A percentile compares a stretch with the other conserved stretches of the same genome.
Evolutionary conservation across 305 asterid species (phyloP).

Genomic region (Caryopteris hybrid): DNA sequence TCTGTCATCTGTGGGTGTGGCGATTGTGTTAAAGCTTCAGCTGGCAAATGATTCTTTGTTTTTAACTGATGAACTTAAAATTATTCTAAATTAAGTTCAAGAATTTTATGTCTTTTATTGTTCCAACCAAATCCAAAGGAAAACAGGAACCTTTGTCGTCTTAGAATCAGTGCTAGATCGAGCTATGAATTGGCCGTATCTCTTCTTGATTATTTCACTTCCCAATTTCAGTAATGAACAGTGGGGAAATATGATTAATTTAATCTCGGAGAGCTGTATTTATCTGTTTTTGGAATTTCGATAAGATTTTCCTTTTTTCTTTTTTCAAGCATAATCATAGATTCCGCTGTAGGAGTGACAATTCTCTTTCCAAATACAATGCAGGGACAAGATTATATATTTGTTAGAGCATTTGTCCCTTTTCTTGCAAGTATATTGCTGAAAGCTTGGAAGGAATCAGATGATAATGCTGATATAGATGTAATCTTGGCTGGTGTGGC

Average conservation of each 20-base stretch:
- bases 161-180: not conserved
- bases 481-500: constrained; percentile 61
- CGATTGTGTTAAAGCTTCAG: no score
- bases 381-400: constrained; percentile 85
- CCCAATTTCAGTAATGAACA: no score
- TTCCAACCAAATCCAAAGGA: no score
- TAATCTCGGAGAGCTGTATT: no score
- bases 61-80: not conserved
- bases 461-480: constrained; percentile 52
- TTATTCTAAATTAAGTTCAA: not conserved
- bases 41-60: not conserved
- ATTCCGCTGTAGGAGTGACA: not conserved
- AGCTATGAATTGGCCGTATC: not conserved
- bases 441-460: constrained; percentile 71
- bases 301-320: no score
- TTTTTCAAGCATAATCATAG: not conserved
- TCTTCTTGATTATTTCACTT: no score
- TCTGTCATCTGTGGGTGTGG: no score
- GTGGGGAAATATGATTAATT: no score
- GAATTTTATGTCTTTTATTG: not conserved
- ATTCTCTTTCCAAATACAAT: not conserved
- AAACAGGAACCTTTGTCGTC: no score
- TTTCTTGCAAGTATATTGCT: constrained; percentile 57
- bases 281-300: no score
- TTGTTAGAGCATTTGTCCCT: constrained; percentile 70